Percentiles rank a stretch among this genome's conserved stretches.
Conservation (phyloP, 2,329 filamentous ascomycete species). For the Celoporthe dispersa region DNA sequence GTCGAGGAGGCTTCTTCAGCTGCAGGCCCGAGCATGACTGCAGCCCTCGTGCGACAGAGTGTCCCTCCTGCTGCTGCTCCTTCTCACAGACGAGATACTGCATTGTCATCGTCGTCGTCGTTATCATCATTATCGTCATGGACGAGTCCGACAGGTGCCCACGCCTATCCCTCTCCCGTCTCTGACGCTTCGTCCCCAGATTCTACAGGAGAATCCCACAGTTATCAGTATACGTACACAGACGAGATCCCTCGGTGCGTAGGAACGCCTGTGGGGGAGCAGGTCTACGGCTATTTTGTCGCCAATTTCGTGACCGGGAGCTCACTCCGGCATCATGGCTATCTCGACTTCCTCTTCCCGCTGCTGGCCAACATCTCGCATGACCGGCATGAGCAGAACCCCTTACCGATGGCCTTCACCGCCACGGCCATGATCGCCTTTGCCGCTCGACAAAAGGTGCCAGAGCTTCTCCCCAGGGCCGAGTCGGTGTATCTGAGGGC, state of each 20-base stretch:
- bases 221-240: constrained; percentile 15
- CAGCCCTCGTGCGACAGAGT: constrained; percentile 16
- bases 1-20: constrained; percentile 13
- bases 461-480: constrained; percentile 21
- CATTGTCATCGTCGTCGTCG: not conserved
- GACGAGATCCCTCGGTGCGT: constrained; percentile 23
- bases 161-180: constrained; percentile 27
- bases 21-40: constrained; percentile 14
- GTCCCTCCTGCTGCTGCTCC: not conserved
- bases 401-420: constrained; percentile 27
- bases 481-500: constrained; percentile 27
- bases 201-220: not conserved
- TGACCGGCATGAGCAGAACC: constrained; percentile 12
- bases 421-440: constrained; percentile 30
- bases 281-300: constrained; percentile 29
- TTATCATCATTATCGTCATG: not conserved
- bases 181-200: constrained; percentile 13
- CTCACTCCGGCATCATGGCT: constrained; percentile 27
- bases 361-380: constrained; percentile 22
- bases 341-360: constrained; percentile 29
- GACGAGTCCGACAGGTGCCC: not conserved
- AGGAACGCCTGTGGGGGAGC: constrained; percentile 27
- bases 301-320: constrained; percentile 27
- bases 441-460: constrained; percentile 27
- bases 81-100: not conserved